Evolutionary conservation across 352 stramenopile species (phyloP).

Genomic region (Phytopythium vexans): DNA sequence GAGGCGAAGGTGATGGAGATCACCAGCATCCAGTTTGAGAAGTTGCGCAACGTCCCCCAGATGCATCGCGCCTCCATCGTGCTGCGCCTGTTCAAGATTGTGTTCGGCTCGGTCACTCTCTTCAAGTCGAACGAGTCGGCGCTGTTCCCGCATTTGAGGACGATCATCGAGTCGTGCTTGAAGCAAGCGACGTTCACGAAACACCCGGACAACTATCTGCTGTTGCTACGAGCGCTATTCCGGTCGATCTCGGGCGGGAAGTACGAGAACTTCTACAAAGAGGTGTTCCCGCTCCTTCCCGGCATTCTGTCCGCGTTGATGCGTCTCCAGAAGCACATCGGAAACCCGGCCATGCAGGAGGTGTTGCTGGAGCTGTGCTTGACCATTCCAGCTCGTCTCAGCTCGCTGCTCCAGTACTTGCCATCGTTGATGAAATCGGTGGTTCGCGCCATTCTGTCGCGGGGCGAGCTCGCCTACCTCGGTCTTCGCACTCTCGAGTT

Average conservation of each 20-base stretch:
- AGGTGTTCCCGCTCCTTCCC: conserved; percentile 93
- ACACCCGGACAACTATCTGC: conserved; percentile 93
- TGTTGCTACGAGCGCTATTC: conserved; percentile 94
- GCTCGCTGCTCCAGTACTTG: conserved; percentile 96
- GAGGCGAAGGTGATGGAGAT: conserved; percentile 76
- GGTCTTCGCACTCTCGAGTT: conserved; percentile 96
- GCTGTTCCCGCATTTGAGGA: conserved; percentile 92
- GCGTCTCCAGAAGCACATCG: conserved; percentile 89
- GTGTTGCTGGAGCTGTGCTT: conserved; percentile 95
- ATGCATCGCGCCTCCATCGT: conserved; percentile 85
- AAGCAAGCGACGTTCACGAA: conserved; percentile 88
- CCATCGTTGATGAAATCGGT: conserved; percentile 96
- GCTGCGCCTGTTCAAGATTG: conserved; percentile 93
- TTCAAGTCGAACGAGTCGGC: conserved; percentile 96
- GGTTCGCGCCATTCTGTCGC: conserved; percentile 91
- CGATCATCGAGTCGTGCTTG: conserved; percentile 92
- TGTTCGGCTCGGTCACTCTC: conserved; percentile 94
- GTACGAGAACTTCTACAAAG: conserved; percentile 98
- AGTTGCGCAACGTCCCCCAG: conserved; percentile 67
- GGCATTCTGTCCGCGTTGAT: conserved; percentile 93
- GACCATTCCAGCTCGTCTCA: conserved; percentile 94
- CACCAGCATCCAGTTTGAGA: conserved; percentile 69
- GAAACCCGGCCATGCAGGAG: conserved; percentile 84
- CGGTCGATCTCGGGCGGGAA: conserved; percentile 96
- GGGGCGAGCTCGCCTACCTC: conserved; percentile 95